phyloP scores from a whole-genome alignment of 305 asterid species.

The Caryopteris hybrid region DNA sequence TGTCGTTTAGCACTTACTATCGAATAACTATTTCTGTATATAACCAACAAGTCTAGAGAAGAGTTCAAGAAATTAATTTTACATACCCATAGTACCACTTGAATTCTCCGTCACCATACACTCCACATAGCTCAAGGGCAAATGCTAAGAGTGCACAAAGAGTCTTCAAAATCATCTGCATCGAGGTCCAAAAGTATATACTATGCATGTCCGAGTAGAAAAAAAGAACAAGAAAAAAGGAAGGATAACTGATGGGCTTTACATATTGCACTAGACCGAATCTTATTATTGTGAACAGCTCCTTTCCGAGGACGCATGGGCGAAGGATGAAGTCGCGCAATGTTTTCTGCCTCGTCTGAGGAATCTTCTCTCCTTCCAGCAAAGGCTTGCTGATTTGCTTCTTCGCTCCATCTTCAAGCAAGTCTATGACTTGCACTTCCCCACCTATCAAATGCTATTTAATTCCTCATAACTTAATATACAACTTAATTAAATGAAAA shows the following conservation, averaged over 20 bases:
- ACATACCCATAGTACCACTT: conserved; percentile 88
- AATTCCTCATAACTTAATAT: background rate
- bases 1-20: too few relatives aligned
- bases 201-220: background rate
- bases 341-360: conserved; percentile 27
- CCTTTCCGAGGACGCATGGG: conserved; percentile 62
- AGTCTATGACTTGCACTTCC: conserved; percentile 49
- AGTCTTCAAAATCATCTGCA: conserved; percentile 92
- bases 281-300: conserved; percentile 61
- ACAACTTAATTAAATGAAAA: background rate
- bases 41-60: background rate
- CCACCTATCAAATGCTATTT: conserved; percentile 52
- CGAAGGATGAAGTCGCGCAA: conserved; percentile 48
- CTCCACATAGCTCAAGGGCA: conserved; percentile 69
- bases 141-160: conserved; percentile 73
- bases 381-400: conserved; percentile 52
- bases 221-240: background rate
- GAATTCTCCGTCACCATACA: conserved; percentile 88
- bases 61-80: background rate
- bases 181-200: background rate
- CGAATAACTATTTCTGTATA: background rate
- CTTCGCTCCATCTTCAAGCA: conserved; percentile 67
- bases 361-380: conserved; percentile 43
- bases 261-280: conserved; percentile 96
- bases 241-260: conserved; percentile 16